Evolutionary conservation across 228 moss, liverwort and hornwort genomes (phyloP).

Genomic region (Sphagnum magellanicum): DNA sequence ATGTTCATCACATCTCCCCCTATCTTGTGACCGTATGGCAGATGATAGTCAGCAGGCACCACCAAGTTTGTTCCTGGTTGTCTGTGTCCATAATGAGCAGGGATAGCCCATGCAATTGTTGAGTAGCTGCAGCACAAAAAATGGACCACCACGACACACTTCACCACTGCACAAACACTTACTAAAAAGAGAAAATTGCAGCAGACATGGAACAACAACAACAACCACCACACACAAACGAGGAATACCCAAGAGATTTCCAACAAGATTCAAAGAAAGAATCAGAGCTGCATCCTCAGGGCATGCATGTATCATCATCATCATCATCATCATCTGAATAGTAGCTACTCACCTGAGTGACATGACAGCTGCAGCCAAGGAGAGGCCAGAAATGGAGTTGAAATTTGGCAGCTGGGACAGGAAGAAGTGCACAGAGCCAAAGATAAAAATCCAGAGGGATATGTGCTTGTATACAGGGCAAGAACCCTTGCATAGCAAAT

Average conservation of each 20-base stretch:
- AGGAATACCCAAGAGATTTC: background rate
- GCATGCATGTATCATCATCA: no score
- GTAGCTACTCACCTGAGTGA: slow-evolving; percentile 46
- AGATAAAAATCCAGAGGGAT: slow-evolving; percentile 69
- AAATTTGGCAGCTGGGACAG: slow-evolving; percentile 87
- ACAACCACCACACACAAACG: background rate
- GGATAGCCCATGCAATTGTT: slow-evolving; percentile 71
- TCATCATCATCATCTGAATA: background rate
- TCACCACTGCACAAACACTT: background rate
- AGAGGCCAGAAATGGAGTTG: slow-evolving; percentile 75
- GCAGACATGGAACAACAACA: no score
- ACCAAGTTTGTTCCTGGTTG: slow-evolving; percentile 8
- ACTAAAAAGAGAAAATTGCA: no score
- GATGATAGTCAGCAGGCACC: slow-evolving; percentile 6
- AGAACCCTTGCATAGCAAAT: slow-evolving; percentile 25
- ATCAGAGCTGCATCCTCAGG: no score
- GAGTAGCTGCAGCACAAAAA: slow-evolving; percentile 55
- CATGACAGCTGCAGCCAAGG: slow-evolving; percentile 85
- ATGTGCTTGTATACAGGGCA: background rate
- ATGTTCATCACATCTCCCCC: slow-evolving; percentile 41
- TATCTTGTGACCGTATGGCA: slow-evolving; percentile 9
- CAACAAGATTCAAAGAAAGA: background rate
- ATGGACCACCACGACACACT: background rate
- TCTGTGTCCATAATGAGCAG: background rate
- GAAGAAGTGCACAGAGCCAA: slow-evolving; percentile 63